Percentiles rank a stretch among this genome's conserved stretches.
Evolutionary conservation across 2,329 filamentous ascomycete genomes (phyloP).

Genomic region (Sporothrix globosa): DNA sequence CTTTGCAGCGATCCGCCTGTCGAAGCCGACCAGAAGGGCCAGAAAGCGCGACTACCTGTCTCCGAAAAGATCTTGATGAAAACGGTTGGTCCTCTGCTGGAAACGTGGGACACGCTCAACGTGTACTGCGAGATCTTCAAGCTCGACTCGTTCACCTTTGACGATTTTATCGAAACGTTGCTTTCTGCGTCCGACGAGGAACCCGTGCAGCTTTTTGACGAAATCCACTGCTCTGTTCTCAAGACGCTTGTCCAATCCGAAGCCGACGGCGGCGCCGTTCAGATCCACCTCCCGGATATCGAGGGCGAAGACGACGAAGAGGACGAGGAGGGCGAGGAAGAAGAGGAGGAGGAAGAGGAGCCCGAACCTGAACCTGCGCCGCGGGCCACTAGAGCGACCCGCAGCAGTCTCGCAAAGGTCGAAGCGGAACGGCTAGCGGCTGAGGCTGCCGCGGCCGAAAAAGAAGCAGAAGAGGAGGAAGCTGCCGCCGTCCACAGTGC

Average conservation of each 20-base stretch:
- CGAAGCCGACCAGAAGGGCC: conserved; percentile 52
- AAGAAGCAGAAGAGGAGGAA: conserved; percentile 53
- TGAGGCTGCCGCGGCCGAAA: conserved; percentile 60
- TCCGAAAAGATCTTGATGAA: conserved; percentile 73
- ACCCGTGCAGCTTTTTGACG: conserved; percentile 82
- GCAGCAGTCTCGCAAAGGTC: conserved; percentile 81
- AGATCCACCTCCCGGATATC: conserved; percentile 76
- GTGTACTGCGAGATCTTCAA: conserved; percentile 96
- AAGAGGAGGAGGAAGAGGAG: conserved; percentile 52
- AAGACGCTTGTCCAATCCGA: conserved; percentile 82
- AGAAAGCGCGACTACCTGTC: conserved; percentile 47
- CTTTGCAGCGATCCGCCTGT: conserved; percentile 68
- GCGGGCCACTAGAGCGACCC: conserved; percentile 70
- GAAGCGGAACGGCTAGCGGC: conserved; percentile 71
- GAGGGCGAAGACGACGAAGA: conserved; percentile 72
- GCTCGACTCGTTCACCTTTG: conserved; percentile 95
- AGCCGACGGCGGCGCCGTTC: conserved; percentile 74
- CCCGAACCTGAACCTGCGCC: conserved; percentile 77
- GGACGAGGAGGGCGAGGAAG: conserved; percentile 62
- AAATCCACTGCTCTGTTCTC: conserved; percentile 88
- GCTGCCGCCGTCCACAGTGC: conserved; percentile 65
- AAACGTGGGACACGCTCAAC: conserved; percentile 95
- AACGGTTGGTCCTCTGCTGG: conserved; percentile 81
- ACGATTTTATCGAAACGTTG: conserved; percentile 91
- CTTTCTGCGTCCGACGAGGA: conserved; percentile 72